phyloP scores from a whole-genome alignment of 1,139 yeast genomes.

The Meyerozyma guilliermondii region DNA sequence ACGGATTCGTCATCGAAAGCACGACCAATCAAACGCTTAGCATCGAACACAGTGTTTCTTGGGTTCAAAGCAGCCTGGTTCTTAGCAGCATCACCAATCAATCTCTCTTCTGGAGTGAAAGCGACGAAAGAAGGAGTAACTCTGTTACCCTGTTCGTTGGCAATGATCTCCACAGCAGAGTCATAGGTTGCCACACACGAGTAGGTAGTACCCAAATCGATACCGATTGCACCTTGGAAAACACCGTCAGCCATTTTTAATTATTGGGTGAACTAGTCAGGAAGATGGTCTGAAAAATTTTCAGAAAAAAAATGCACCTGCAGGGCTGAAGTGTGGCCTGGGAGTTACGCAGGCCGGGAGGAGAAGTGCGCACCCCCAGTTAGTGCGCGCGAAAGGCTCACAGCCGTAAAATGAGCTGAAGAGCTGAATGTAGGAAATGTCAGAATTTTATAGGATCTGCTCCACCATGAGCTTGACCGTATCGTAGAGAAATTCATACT shows the following conservation, averaged over 20 bases:
- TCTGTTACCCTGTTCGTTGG: constrained; percentile 99
- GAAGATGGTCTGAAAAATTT: constrained; percentile 1
- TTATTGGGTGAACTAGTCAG: neutral
- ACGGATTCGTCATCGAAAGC: constrained; percentile 86
- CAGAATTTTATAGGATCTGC: neutral
- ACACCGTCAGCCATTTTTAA: constrained; percentile 92
- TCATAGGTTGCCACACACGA: constrained; percentile 97
- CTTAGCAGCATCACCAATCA: constrained; percentile 99
- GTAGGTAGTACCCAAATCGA: constrained; percentile 99
- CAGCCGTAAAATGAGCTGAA: too few species aligned
- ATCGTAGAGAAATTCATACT: constrained; percentile 46
- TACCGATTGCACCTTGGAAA: constrained; percentile 99
- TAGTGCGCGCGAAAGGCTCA: neutral
- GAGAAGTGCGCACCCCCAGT: neutral
- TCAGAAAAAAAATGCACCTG: constrained; percentile 2
- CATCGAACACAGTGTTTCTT: constrained; percentile 93
- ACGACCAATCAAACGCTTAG: constrained; percentile 97
- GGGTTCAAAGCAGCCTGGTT: constrained; percentile 98
- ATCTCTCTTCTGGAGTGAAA: constrained; percentile 95
- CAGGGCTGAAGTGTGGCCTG: neutral
- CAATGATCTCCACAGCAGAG: constrained; percentile 90
- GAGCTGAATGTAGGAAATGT: neutral
- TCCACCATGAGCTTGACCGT: constrained; percentile 8
- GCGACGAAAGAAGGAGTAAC: constrained; percentile 98
- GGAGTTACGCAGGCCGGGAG: neutral